Conservation (phyloP, 1,284 basidiomycete species). For the Fomitopsis schrenkii region DNA sequence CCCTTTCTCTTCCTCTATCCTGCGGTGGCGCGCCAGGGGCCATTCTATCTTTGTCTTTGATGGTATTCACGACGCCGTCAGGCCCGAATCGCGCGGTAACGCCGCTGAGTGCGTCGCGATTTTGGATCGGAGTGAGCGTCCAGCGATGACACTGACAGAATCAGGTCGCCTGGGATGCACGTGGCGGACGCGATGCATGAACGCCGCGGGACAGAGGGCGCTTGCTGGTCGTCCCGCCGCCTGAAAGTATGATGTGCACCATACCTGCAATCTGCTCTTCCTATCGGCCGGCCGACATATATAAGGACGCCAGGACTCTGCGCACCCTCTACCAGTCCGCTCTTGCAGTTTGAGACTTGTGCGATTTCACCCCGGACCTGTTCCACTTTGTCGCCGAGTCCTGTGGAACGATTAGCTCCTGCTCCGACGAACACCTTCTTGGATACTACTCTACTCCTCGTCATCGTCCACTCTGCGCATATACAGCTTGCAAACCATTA, state of each 20-base stretch:
- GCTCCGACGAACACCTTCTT: neutral
- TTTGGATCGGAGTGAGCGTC: neutral
- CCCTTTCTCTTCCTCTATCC: neutral
- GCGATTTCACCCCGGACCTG: neutral
- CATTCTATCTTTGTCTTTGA: neutral
- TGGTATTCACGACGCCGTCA: neutral
- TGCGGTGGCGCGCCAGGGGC: neutral
- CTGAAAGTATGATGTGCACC: neutral
- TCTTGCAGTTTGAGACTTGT: neutral
- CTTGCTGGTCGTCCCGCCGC: neutral
- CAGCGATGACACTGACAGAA: neutral
- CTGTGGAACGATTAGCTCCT: neutral
- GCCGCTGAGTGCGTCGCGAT: neutral
- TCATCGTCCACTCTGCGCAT: neutral
- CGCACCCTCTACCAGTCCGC: neutral
- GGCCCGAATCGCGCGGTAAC: neutral
- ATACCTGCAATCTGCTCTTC: neutral
- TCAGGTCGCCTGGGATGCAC: neutral
- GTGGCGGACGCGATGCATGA: neutral
- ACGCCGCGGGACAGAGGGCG: neutral
- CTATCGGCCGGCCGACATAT: neutral
- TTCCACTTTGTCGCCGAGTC: neutral
- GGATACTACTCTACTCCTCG: neutral
- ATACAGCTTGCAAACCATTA: constrained; percentile 20
- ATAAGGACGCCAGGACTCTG: neutral